Conservation (phyloP, 495 filamentous ascomycete genomes). For the Margaritispora aquatica region DNA sequence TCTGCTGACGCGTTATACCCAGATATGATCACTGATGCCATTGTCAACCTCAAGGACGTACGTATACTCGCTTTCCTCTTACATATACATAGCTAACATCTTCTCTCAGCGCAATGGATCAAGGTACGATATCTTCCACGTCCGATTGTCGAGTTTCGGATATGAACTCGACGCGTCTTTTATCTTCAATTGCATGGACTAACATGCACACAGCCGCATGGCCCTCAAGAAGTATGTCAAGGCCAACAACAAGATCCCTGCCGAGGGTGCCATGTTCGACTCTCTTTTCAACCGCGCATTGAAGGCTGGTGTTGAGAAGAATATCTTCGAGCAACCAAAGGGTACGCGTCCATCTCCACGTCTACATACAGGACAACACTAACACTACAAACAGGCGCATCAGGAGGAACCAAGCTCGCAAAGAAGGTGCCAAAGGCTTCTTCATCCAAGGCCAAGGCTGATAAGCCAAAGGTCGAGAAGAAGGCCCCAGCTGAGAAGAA, state of each 20-base stretch:
- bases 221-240: constrained; percentile 97
- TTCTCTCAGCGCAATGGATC: constrained; percentile 37
- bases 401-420: constrained; percentile 92
- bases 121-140: constrained; percentile 57
- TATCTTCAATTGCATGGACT: constrained; percentile 4
- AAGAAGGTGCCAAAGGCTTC: constrained; percentile 61
- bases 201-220: constrained; percentile 60
- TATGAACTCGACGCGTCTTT: constrained; percentile 12
- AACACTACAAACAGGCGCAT: constrained; percentile 48
- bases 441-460: constrained; percentile 38
- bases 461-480: constrained; percentile 30
- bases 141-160: neutral
- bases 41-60: constrained; percentile 46
- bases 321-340: constrained; percentile 89
- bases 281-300: constrained; percentile 90
- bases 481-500: constrained; percentile 31
- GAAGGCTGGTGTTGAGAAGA: constrained; percentile 82
- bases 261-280: constrained; percentile 71
- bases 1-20: constrained; percentile 35
- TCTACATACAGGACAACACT: neutral
- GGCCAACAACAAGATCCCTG: constrained; percentile 85
- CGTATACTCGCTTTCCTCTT: constrained; percentile 30
- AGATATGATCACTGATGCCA: constrained; percentile 62
- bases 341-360: constrained; percentile 52
- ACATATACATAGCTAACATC: constrained; percentile 11